Evolutionary conservation across 768 basidiomycete genomes (phyloP).

Genomic region (Mycena filopes): DNA sequence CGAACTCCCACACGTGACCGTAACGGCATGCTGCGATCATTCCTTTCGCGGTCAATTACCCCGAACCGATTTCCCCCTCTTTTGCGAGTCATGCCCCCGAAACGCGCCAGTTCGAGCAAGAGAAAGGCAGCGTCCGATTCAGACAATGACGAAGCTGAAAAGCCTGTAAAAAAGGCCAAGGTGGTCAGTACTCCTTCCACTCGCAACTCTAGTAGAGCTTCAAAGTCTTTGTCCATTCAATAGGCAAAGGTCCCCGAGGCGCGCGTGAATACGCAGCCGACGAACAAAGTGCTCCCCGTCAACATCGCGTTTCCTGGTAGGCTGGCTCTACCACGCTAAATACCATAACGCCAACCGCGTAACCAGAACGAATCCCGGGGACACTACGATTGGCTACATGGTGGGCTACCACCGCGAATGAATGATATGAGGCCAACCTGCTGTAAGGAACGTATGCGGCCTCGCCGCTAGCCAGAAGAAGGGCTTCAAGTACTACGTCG

Average conservation of each 20-base stretch:
- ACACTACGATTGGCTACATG: constrained; percentile 72
- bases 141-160: constrained; percentile 7
- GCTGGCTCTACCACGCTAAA: background rate
- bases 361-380: constrained; percentile 46
- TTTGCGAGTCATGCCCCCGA: constrained; percentile 26
- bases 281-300: constrained; percentile 77
- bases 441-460: constrained; percentile 89
- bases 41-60: too few species aligned
- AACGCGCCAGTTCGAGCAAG: constrained; percentile 33
- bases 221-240: too few species aligned
- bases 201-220: too few species aligned
- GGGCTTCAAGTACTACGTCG: constrained; percentile 85
- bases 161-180: constrained; percentile 37
- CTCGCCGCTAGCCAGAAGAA: constrained; percentile 82
- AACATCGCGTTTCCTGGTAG: constrained; percentile 65
- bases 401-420: too few species aligned
- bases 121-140: constrained; percentile 29
- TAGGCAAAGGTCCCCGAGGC: constrained; percentile 28
- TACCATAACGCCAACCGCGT: background rate
- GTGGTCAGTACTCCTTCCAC: background rate
- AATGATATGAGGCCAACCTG: too few species aligned
- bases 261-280: constrained; percentile 67
- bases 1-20: too few species aligned
- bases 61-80: too few species aligned
- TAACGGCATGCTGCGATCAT: too few species aligned